phyloP scores from a whole-genome alignment of 1,284 basidiomycete genomes.

The Boletus hoseneyae region DNA sequence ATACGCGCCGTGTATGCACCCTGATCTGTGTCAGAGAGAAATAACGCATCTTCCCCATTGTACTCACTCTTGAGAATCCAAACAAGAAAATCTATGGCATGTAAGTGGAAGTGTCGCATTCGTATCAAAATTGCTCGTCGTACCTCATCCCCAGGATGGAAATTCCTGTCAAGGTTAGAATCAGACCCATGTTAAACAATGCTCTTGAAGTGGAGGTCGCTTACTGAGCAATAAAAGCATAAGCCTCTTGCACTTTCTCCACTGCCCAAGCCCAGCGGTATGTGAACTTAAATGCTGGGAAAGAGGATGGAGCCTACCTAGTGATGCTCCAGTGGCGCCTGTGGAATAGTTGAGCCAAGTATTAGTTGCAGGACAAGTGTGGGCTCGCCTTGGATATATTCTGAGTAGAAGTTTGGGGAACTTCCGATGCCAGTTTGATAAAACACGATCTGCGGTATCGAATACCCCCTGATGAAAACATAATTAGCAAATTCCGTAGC shows the following conservation, averaged over 20 bases:
- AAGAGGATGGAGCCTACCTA: constrained; percentile 40
- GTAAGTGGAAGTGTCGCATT: constrained; percentile 7
- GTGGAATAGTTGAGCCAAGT: constrained; percentile 9
- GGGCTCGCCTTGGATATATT: constrained; percentile 47
- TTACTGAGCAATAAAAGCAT: constrained; percentile 71
- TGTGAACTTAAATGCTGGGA: constrained; percentile 6
- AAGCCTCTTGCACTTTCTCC: constrained; percentile 70
- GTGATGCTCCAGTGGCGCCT: constrained; percentile 58
- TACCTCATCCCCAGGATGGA: constrained; percentile 66
- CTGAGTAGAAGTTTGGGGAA: constrained; percentile 53
- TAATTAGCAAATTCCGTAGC: background rate
- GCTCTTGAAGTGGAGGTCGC: constrained; percentile 23
- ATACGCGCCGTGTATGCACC: constrained; percentile 72
- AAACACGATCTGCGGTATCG: constrained; percentile 63
- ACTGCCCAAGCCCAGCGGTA: constrained; percentile 32
- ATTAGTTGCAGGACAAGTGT: background rate
- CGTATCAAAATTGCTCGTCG: background rate
- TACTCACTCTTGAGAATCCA: constrained; percentile 63
- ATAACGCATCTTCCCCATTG: background rate
- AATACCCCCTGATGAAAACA: constrained; percentile 33
- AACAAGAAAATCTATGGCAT: constrained; percentile 59
- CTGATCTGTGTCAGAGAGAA: constrained; percentile 24
- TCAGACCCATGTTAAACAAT: background rate
- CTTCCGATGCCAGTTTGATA: constrained; percentile 71
- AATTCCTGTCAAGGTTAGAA: constrained; percentile 46